Conservation (phyloP, 2,329 filamentous ascomycete species). For the Beauveria pseudobassiana region DNA sequence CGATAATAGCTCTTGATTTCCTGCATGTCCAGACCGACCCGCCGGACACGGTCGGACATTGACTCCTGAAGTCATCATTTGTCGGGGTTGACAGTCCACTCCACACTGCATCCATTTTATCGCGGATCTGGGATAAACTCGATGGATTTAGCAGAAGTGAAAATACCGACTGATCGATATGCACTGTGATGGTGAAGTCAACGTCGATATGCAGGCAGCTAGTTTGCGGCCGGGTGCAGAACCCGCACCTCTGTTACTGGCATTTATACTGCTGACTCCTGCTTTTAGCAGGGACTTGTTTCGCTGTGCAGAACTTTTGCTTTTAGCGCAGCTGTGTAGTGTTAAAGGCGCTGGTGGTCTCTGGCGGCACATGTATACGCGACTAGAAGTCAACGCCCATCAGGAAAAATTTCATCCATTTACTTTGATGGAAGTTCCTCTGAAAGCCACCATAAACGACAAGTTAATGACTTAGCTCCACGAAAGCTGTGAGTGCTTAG, state of each 20-base stretch:
- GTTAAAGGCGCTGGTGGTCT: too few relatives aligned
- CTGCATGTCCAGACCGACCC: conserved; percentile 35
- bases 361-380: too few relatives aligned
- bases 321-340: too few relatives aligned
- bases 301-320: too few relatives aligned
- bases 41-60: conserved; percentile 34
- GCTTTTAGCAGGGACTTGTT: too few relatives aligned
- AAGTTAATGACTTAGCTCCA: neutral
- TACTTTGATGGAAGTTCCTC: too few relatives aligned
- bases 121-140: neutral
- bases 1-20: conserved; percentile 44
- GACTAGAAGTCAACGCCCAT: too few relatives aligned
- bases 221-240: neutral
- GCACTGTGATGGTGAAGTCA: neutral
- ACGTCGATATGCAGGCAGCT: neutral
- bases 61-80: conserved; percentile 18
- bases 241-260: neutral
- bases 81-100: conserved; percentile 12
- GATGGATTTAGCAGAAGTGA: too few relatives aligned
- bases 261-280: too few relatives aligned
- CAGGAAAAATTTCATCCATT: too few relatives aligned
- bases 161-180: neutral
- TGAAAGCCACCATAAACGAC: too few relatives aligned
- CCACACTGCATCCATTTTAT: conserved; percentile 16
- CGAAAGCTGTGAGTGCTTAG: neutral